Evolutionary conservation across 805 yeast genomes (phyloP).

Genomic region (Teunomyces cretensis): DNA sequence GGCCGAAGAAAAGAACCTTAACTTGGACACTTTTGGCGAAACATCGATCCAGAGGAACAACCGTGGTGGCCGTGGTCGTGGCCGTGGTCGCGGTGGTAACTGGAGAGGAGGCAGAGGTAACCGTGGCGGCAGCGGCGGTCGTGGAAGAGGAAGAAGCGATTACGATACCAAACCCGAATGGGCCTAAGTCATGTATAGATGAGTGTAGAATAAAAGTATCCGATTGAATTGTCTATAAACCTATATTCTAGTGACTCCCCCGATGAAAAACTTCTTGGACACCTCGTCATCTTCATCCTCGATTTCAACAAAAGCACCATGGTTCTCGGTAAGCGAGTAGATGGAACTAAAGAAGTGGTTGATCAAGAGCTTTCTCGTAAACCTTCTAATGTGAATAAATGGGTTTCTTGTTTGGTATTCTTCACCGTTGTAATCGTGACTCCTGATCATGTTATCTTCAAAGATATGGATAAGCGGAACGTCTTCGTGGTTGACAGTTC

Average conservation of each 20-base stretch:
- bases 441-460: constrained; percentile 27
- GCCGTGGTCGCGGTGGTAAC: constrained; percentile 32
- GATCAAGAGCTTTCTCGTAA: constrained; percentile 19
- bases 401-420: constrained; percentile 19
- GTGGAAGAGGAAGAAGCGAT: constrained; percentile 26
- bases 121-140: constrained; percentile 37
- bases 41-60: constrained; percentile 41
- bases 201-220: background rate
- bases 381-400: constrained; percentile 9
- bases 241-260: constrained; percentile 25
- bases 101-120: constrained; percentile 24
- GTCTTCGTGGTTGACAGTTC: constrained; percentile 1
- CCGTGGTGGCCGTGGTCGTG: constrained; percentile 32
- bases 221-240: background rate
- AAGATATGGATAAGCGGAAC: constrained; percentile 29
- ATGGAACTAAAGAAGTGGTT: constrained; percentile 28
- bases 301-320: constrained; percentile 19
- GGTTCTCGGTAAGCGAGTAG: constrained; percentile 15
- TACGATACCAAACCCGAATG: constrained; percentile 18
- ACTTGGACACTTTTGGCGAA: constrained; percentile 84
- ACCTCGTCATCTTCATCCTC: constrained; percentile 21
- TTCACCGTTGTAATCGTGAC: constrained; percentile 16
- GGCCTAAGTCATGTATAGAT: constrained; percentile 9
- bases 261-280: constrained; percentile 24
- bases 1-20: constrained; percentile 69